Base-by-base conservation (phyloP, 352 stramenopile genomes). In the Phytopythium montanum region DNA sequence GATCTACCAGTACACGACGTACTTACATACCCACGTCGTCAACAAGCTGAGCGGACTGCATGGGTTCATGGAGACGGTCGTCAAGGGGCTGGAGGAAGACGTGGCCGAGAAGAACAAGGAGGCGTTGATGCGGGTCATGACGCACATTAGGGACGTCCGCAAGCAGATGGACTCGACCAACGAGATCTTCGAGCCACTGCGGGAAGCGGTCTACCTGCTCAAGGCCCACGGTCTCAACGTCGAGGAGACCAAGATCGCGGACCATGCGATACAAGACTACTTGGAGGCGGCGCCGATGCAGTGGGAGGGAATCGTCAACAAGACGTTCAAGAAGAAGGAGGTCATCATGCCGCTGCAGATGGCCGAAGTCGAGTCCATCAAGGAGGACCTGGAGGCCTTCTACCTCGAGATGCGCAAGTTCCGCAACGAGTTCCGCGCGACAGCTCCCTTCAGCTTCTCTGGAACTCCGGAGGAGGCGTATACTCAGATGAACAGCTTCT, bases 281-380 rank as follows among this genome's bases (percentile, higher is more conserved):
- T 69, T 99, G 23, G 96, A 99, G 63, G 94, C 97, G 28, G 94
- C 94, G 19, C 95, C 95, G 10, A 91, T 98, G 79, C 90, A 97
- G 56, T 99, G 96, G 96, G 96, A 99, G 64, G 93, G 81, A 7
- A 96, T 98, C n/a, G 92, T 98, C 29, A 99, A 98, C 72, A 98
- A 98, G 68, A 98, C 95, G 21, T 99, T 98, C 70, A 97, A 97
- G 66, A 98, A 98, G 68, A 99, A 99, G 61, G 97, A 99, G 72
- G 94, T 98, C 64, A 99, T 99, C 60, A 86, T 98, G 75, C 95
- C 95, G 6, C 80, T 99, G 44, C 96, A 99, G 77, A 98, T 98
- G 85, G 78, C 92, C 18, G 94, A 98, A 59, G 92, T 98, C 14
- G 91, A 98, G 59, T 85, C 81, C 26, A 97, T 98, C 60, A 98